Evolutionary conservation across 495 filamentous ascomycete species (phyloP).

Genomic region (Penicillium antarcticum): DNA sequence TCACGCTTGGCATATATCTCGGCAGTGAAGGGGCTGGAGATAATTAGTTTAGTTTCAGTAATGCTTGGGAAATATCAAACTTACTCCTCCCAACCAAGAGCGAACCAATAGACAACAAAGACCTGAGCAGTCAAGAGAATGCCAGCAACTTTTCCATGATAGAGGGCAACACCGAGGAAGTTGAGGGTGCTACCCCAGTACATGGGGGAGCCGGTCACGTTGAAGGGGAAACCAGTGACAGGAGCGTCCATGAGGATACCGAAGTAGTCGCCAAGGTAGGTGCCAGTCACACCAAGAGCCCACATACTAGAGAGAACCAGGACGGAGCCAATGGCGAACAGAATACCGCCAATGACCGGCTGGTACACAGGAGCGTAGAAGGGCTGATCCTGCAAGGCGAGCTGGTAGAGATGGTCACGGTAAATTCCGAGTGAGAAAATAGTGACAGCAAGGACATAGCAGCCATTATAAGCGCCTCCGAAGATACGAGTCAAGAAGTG

Average conservation of each 20-base stretch:
- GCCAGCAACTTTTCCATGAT: slow-evolving; percentile 87
- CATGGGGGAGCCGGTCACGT: slow-evolving; percentile 88
- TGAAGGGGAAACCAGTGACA: slow-evolving; percentile 95
- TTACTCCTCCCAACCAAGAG: slow-evolving; percentile 85
- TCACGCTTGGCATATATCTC: slow-evolving; percentile 89
- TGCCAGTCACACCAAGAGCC: slow-evolving; percentile 92
- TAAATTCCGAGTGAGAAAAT: slow-evolving; percentile 92
- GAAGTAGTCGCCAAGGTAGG: slow-evolving; percentile 97
- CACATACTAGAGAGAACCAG: slow-evolving; percentile 87
- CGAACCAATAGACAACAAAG: slow-evolving; percentile 74
- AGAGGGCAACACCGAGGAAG: slow-evolving; percentile 86
- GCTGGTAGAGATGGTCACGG: slow-evolving; percentile 67
- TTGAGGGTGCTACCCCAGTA: slow-evolving; percentile 91
- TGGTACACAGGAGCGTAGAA: slow-evolving; percentile 56
- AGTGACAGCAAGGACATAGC: slow-evolving; percentile 81
- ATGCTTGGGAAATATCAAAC: slow-evolving; percentile 14
- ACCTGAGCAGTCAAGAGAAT: slow-evolving; percentile 73
- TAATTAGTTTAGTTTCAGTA: slow-evolving; percentile 14
- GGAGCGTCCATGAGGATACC: slow-evolving; percentile 95
- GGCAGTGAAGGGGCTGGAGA: slow-evolving; percentile 78
- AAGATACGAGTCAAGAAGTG: slow-evolving; percentile 85
- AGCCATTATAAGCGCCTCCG: slow-evolving; percentile 74
- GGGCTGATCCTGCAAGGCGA: slow-evolving; percentile 38
- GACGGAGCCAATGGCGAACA: slow-evolving; percentile 74
- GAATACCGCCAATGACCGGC: slow-evolving; percentile 65